These are phyloP conservation scores for Fusarium transvaalense DNA, from an alignment of 2,329 filamentous ascomycete species.

Conservation along the genomic window DNA sequence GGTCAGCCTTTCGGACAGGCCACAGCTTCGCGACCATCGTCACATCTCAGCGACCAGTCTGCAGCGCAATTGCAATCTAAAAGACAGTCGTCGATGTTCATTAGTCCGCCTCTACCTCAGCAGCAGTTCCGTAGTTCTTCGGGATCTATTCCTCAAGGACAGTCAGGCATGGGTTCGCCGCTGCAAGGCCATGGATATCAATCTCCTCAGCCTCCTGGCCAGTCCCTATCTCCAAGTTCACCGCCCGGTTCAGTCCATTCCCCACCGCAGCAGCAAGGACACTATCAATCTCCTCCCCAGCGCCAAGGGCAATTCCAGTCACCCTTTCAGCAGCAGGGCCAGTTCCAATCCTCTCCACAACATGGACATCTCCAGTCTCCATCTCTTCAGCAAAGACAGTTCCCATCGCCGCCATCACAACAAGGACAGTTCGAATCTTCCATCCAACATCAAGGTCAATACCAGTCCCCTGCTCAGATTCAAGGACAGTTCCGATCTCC, in stretches of 20 bases:
- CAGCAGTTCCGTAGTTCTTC: constrained; percentile 30
- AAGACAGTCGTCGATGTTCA: constrained; percentile 38
- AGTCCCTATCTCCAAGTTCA: constrained; percentile 8
- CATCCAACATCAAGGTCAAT: constrained; percentile 10
- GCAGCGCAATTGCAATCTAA: constrained; percentile 32
- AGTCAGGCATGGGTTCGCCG: constrained; percentile 23
- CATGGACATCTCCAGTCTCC: constrained; percentile 20
- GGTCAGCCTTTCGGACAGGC: constrained; percentile 31
- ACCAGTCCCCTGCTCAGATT: constrained; percentile 13
- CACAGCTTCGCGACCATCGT: constrained; percentile 27
- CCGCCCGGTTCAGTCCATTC: constrained; percentile 2
- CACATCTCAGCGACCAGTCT: constrained; percentile 31
- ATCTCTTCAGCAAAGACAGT: constrained; percentile 12
- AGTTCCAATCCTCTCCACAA: constrained; percentile 8
- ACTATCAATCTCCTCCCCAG: constrained; percentile 15
- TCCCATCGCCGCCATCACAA: constrained; percentile 1
- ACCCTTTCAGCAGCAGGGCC: too few species aligned
- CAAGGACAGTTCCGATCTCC: constrained; percentile 30
- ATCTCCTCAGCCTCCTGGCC: constrained; percentile 16
- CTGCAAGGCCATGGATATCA: constrained; percentile 22
- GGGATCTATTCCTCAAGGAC: constrained; percentile 7
- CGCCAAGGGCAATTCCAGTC: constrained; percentile 26
- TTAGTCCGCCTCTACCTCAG: constrained; percentile 31
- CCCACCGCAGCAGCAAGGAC: constrained; percentile 10
- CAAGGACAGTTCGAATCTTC: constrained; percentile 17